These are phyloP conservation scores for Luzula sylvatica DNA, from an alignment of 176 grass and related monocot species.

Conservation along the genomic window DNA sequence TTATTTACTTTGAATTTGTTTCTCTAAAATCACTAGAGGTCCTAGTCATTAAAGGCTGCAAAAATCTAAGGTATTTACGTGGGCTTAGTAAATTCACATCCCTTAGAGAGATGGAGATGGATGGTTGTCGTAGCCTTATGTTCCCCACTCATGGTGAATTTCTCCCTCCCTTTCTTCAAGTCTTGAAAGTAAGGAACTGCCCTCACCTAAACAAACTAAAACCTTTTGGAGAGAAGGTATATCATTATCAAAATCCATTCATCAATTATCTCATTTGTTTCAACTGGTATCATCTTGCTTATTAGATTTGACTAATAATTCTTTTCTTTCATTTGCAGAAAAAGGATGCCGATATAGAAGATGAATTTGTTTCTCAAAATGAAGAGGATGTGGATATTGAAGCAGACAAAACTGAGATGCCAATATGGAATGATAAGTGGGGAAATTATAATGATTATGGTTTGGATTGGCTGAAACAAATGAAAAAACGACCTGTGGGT, in stretches of 20 bases:
- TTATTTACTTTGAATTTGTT: background rate
- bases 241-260: too few relatives aligned
- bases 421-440: too few relatives aligned
- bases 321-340: background rate
- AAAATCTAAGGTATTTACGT: background rate
- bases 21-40: background rate
- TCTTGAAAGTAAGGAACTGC: slow-evolving; percentile 1
- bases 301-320: background rate
- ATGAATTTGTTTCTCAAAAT: background rate
- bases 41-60: background rate
- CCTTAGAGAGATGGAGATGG: background rate
- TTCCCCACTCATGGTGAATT: background rate
- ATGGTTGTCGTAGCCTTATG: background rate
- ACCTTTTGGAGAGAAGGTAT: background rate
- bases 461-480: background rate
- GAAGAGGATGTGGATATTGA: background rate
- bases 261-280: background rate
- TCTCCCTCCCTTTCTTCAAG: background rate
- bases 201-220: background rate
- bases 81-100: background rate
- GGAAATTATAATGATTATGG: slow-evolving; percentile 1
- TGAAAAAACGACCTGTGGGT: background rate
- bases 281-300: background rate
- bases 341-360: background rate
- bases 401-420: too few relatives aligned